Evolutionary conservation across 2,329 filamentous ascomycete species (phyloP).

Genomic region (Claviceps sp.): DNA sequence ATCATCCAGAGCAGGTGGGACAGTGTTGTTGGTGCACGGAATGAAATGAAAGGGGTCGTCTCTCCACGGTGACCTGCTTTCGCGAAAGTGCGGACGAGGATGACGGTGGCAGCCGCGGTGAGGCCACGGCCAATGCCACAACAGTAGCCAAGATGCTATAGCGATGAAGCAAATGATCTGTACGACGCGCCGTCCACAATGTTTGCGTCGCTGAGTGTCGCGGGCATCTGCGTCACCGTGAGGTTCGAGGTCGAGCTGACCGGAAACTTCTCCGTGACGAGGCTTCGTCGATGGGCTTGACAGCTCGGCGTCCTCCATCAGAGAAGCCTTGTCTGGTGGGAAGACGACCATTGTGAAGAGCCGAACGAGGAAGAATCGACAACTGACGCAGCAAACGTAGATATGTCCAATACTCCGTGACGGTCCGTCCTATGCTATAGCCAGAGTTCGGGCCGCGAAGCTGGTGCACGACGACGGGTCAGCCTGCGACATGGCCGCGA

Average conservation of each 20-base stretch:
- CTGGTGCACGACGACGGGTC: background rate
- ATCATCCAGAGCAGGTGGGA: slow-evolving; percentile 29
- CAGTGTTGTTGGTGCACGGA: slow-evolving; percentile 29
- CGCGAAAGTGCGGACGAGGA: slow-evolving; percentile 2
- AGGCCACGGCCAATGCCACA: slow-evolving; percentile 2
- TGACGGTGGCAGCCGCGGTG: slow-evolving; percentile 5
- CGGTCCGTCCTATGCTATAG: no score
- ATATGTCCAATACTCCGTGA: no score
- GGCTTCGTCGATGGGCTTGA: background rate
- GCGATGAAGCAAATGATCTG: slow-evolving; percentile 1
- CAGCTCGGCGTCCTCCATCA: background rate
- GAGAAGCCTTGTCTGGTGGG: background rate
- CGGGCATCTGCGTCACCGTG: background rate
- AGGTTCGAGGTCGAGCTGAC: background rate
- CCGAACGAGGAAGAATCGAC: no score
- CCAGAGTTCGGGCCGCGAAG: background rate
- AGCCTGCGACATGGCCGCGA: no score
- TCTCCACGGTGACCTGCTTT: slow-evolving; percentile 22
- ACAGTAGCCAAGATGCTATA: background rate
- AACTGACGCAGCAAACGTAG: no score
- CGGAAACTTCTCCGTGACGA: background rate
- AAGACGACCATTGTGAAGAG: background rate
- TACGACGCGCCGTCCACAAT: background rate
- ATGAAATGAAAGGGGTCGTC: slow-evolving; percentile 34
- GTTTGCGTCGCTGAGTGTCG: background rate